Evolutionary conservation across 1,139 yeast genomes (phyloP).

Genomic region (Tardiomyces depauwii): DNA sequence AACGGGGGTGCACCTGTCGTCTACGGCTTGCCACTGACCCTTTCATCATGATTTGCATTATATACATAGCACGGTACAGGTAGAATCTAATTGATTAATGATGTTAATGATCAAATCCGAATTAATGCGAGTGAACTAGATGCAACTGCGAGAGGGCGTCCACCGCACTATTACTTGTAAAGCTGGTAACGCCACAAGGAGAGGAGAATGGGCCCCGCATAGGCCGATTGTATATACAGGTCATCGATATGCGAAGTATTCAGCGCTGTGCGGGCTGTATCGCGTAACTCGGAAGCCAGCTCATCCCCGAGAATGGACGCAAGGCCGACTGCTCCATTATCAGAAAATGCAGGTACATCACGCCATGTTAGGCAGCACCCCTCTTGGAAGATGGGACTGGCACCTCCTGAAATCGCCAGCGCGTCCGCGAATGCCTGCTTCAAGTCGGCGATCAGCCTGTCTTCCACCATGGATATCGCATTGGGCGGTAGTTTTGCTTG

Average conservation of each 20-base stretch:
- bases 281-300: not conserved
- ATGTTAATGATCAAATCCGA: too few species aligned
- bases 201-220: not conserved
- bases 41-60: slow-evolving; percentile 2
- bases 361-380: not conserved
- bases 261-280: not conserved
- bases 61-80: not conserved
- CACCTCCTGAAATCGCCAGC: not conserved
- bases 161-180: not conserved
- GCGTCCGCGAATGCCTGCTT: not conserved
- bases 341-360: not conserved
- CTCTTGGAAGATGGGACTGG: not conserved
- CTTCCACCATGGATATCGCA: not conserved
- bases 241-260: not conserved
- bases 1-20: slow-evolving; percentile 76
- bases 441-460: not conserved
- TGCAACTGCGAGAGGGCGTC: too few species aligned
- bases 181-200: not conserved
- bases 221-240: too few species aligned
- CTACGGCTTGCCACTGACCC: slow-evolving; percentile 54
- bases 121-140: too few species aligned
- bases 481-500: not conserved
- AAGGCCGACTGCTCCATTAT: not conserved
- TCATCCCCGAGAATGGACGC: not conserved
- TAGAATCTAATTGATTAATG: not conserved